Conservation (phyloP, 371 early-diverging fungal species). For the Rhizopus arrhizus region DNA sequence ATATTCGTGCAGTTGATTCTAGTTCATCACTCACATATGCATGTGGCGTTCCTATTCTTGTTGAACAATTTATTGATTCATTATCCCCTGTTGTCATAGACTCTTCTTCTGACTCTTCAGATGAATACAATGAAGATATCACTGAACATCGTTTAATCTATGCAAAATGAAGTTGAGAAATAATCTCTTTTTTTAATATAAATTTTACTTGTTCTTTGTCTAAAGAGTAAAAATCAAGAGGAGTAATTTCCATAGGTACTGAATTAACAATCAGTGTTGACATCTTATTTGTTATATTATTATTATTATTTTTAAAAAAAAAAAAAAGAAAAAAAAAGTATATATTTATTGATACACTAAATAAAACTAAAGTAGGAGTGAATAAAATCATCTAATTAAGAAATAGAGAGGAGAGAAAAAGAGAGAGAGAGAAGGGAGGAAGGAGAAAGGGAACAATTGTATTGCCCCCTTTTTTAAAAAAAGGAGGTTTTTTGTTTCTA, state of each 20-base stretch:
- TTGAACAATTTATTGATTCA: background rate
- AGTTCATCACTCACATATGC: constrained; percentile 4
- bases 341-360: background rate
- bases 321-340: constrained; percentile 1
- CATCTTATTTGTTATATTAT: constrained; percentile 2
- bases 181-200: background rate
- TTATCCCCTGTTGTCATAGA: constrained; percentile 2
- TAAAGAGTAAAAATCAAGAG: background rate
- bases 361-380: background rate
- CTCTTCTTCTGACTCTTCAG: constrained; percentile 5
- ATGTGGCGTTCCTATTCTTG: constrained; percentile 1
- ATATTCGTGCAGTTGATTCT: background rate
- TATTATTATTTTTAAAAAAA: background rate
- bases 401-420: background rate
- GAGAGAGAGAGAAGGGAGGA: background rate
- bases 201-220: constrained; percentile 2
- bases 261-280: constrained; percentile 1
- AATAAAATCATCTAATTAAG: constrained; percentile 1
- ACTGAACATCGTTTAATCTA: background rate
- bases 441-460: background rate
- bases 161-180: background rate
- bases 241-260: constrained; percentile 1
- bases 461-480: background rate
- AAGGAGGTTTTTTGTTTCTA: constrained; percentile 4
- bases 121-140: background rate